phyloP scores from a whole-genome alignment of 169 alveolate species.

The Babesia gibsoni region DNA sequence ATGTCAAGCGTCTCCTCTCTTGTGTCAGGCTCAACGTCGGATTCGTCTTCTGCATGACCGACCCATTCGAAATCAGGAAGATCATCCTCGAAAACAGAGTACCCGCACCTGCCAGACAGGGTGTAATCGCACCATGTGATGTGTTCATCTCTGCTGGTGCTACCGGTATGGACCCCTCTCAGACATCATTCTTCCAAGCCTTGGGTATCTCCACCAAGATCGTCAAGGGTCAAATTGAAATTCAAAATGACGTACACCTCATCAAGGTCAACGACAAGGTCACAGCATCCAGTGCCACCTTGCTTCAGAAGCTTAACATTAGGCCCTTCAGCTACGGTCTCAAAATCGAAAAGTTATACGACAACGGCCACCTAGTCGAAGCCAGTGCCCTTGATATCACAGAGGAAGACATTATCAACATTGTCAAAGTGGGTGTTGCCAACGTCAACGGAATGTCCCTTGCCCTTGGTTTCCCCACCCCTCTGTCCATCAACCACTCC shows the following conservation, averaged over 20 bases:
- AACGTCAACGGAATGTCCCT: slow-evolving; percentile 93
- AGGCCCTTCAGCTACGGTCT: slow-evolving; percentile 97
- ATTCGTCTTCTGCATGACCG: slow-evolving; percentile 93
- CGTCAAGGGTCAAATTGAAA: slow-evolving; percentile 97
- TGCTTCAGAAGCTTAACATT: slow-evolving; percentile 93
- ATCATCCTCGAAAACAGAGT: slow-evolving; percentile 87
- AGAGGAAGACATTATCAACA: slow-evolving; percentile 85
- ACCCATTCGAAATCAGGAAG: slow-evolving; percentile 89
- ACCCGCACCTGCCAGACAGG: slow-evolving; percentile 98
- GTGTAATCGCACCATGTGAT: slow-evolving; percentile 95
- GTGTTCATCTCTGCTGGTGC: slow-evolving; percentile 99
- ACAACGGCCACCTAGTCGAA: slow-evolving; percentile 91
- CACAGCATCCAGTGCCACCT: slow-evolving; percentile 95
- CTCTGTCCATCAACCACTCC: slow-evolving; percentile 93
- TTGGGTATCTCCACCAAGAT: slow-evolving; percentile 98
- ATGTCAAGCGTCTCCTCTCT: slow-evolving; percentile 83
- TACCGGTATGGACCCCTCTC: slow-evolving; percentile 99
- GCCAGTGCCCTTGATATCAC: slow-evolving; percentile 94
- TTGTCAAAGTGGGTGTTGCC: slow-evolving; percentile 84
- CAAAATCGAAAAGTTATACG: slow-evolving; percentile 90
- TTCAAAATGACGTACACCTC: slow-evolving; percentile 91
- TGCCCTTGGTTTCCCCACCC: slow-evolving; percentile 91
- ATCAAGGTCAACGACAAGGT: slow-evolving; percentile 93
- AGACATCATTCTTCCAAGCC: slow-evolving; percentile 98
- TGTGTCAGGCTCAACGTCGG: slow-evolving; percentile 93